Percentiles rank a stretch among this genome's conserved stretches.
Conservation (phyloP, 2,329 filamentous ascomycete genomes). For the Penicillium sp. region DNA sequence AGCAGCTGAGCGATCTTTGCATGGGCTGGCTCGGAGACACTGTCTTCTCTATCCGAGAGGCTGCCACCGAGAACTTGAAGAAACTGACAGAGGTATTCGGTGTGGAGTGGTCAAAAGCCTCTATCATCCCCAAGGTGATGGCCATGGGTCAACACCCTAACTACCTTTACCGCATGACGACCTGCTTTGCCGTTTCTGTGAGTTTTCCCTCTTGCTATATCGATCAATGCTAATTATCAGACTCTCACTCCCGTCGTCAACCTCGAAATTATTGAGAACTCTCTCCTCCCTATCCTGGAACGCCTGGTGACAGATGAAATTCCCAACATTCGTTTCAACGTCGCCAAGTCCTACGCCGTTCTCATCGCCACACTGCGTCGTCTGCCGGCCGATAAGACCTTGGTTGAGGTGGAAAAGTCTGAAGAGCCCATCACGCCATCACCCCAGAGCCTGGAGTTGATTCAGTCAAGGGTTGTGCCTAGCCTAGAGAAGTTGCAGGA, state of each 20-base stretch:
- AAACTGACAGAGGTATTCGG: conserved; percentile 98
- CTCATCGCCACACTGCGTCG: conserved; percentile 89
- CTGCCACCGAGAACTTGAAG: conserved; percentile 94
- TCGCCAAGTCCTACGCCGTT: conserved; percentile 93
- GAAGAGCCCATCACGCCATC: conserved; percentile 59
- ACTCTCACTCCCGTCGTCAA: conserved; percentile 91
- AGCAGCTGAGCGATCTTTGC: conserved; percentile 90
- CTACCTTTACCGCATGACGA: conserved; percentile 99
- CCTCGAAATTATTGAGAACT: conserved; percentile 86
- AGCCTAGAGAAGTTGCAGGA: conserved; percentile 93
- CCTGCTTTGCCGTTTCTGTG: conserved; percentile 98
- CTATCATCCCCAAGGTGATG: conserved; percentile 98
- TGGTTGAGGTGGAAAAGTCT: conserved; percentile 80
- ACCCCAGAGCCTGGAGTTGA: conserved; percentile 71
- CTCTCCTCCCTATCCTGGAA: conserved; percentile 93
- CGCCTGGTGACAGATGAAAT: conserved; percentile 92
- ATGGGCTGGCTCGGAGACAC: conserved; percentile 99
- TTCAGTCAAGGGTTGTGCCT: conserved; percentile 81
- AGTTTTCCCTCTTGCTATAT: conserved; percentile 42
- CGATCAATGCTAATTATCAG: conserved; percentile 50
- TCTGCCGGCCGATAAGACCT: conserved; percentile 81
- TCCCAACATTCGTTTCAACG: conserved; percentile 98
- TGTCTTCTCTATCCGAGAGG: conserved; percentile 97
- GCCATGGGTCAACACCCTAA: conserved; percentile 98
- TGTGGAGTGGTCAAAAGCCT: conserved; percentile 93